Conservation (phyloP, 768 basidiomycete species). For the Russula lepida region DNA sequence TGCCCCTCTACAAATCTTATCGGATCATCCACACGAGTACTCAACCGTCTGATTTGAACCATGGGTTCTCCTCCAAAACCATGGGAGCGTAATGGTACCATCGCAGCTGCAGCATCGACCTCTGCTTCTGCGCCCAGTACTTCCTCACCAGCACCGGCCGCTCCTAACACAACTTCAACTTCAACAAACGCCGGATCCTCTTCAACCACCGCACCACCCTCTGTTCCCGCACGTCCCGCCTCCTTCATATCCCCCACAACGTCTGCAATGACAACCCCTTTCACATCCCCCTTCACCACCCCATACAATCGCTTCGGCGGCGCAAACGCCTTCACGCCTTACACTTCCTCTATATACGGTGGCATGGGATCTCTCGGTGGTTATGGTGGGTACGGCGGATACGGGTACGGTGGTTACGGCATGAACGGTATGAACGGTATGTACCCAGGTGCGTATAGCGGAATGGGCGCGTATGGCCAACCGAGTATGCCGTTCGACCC, state of each 20-base stretch:
- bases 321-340: constrained; percentile 24
- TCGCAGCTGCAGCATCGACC: constrained; percentile 22
- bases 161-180: not conserved
- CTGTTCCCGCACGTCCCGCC: constrained; percentile 58
- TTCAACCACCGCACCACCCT: constrained; percentile 22
- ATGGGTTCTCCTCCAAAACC: constrained; percentile 88
- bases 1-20: not conserved
- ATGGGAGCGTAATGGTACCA: constrained; percentile 58
- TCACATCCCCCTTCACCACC: constrained; percentile 28
- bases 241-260: constrained; percentile 30
- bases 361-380: constrained; percentile 34
- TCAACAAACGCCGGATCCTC: not conserved
- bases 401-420: constrained; percentile 24
- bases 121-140: constrained; percentile 54
- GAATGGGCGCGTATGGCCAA: constrained; percentile 38
- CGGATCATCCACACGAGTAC: not conserved
- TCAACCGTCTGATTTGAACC: constrained; percentile 21
- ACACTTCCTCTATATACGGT: constrained; percentile 40
- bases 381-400: constrained; percentile 35
- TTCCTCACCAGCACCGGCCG: constrained; percentile 28
- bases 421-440: constrained; percentile 26
- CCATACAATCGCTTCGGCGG: constrained; percentile 41
- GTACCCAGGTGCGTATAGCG: constrained; percentile 26
- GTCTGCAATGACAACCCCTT: constrained; percentile 27
- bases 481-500: constrained; percentile 38